phyloP scores from a whole-genome alignment of 2,329 filamentous ascomycete genomes.

The Cladophialophora exuberans region DNA sequence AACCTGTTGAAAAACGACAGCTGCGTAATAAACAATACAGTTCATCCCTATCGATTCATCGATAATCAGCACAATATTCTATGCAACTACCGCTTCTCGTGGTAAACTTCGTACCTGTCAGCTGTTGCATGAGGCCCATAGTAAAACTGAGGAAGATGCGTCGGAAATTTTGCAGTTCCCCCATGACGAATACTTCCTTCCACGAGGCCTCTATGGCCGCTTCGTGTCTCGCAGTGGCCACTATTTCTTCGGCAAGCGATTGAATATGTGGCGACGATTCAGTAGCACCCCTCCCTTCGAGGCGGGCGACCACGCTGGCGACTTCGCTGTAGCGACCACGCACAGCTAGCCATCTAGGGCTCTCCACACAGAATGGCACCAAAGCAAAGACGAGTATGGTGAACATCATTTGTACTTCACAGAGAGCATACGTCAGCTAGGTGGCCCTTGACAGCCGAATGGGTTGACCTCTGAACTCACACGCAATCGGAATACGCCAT shows the following conservation, averaged over 20 bases:
- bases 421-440: background rate
- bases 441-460: too few species aligned
- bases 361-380: constrained; percentile 9
- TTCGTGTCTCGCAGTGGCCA: constrained; percentile 1
- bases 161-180: constrained; percentile 6
- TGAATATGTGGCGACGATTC: constrained; percentile 2
- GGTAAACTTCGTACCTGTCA: background rate
- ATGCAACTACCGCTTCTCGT: too few species aligned
- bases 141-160: constrained; percentile 3
- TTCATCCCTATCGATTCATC: constrained; percentile 4
- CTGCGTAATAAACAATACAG: constrained; percentile 10
- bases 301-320: background rate
- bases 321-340: background rate
- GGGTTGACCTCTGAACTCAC: too few species aligned
- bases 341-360: constrained; percentile 5
- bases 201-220: constrained; percentile 3
- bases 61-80: background rate
- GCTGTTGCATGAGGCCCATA: constrained; percentile 4
- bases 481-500: constrained; percentile 1
- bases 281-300: background rate
- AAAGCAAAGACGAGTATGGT: constrained; percentile 4
- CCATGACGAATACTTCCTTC: background rate
- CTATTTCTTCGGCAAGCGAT: background rate
- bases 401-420: constrained; percentile 10
- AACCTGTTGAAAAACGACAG: constrained; percentile 8